phyloP scores from a whole-genome alignment of 495 filamentous ascomycete species.

The Echria macrotheca region DNA sequence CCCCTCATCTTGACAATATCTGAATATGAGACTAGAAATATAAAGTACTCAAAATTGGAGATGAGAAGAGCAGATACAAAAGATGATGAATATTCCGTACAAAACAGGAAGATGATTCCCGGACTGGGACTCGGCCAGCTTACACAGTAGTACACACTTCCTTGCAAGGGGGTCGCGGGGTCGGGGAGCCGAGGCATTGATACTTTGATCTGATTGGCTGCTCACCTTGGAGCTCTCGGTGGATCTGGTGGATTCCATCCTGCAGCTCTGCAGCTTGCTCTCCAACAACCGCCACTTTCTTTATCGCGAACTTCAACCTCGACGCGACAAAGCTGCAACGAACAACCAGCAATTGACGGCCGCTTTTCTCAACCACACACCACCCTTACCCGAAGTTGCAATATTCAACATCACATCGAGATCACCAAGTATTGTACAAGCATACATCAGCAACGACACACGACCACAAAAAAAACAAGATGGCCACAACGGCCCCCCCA shows the following conservation, averaged over 20 bases:
- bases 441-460: neutral
- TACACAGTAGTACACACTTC: no score
- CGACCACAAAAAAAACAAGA: slow-evolving; percentile 1
- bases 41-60: no score
- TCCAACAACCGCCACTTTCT: no score
- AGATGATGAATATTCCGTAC: neutral
- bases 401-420: neutral
- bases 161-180: neutral
- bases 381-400: no score
- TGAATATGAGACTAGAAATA: neutral
- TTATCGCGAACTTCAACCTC: no score
- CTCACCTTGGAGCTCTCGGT: slow-evolving; percentile 20
- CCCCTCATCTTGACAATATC: slow-evolving; percentile 57
- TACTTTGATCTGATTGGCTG: slow-evolving; percentile 18
- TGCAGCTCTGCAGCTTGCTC: no score
- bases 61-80: neutral
- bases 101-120: neutral
- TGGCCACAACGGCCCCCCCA: neutral
- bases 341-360: no score
- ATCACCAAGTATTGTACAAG: no score
- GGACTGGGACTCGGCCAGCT: neutral
- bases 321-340: no score
- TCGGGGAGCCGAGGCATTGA: slow-evolving; percentile 23
- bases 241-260: slow-evolving; percentile 14
- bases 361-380: no score